These are phyloP conservation scores for Botryotinia globosa DNA, from an alignment of 2,329 filamentous ascomycete species.

Conservation along the genomic window DNA sequence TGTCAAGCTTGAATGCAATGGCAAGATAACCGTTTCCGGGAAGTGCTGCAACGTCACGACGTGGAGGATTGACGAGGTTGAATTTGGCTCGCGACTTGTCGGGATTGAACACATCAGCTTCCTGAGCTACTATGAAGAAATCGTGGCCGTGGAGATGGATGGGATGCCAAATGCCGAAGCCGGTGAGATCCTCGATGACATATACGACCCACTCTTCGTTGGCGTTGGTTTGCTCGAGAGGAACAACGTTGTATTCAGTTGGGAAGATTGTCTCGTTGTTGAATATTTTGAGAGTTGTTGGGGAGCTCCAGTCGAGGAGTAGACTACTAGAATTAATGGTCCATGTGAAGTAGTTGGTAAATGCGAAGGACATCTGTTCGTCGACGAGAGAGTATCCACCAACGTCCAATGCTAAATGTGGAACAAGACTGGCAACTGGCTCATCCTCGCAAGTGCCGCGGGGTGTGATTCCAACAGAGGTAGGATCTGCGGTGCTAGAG, in stretches of 20 bases:
- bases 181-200: constrained; percentile 34
- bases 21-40: constrained; percentile 37
- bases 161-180: constrained; percentile 33
- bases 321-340: constrained; percentile 47
- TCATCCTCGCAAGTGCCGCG: constrained; percentile 36
- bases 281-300: constrained; percentile 43
- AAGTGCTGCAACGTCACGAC: constrained; percentile 52
- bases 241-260: constrained; percentile 33
- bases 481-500: constrained; percentile 38
- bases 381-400: constrained; percentile 23
- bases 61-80: constrained; percentile 46
- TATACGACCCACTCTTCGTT: constrained; percentile 30
- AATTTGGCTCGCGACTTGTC: not conserved
- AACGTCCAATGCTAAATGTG: constrained; percentile 33
- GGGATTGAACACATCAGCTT: constrained; percentile 34
- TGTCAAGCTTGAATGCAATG: constrained; percentile 38
- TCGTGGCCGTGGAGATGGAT: constrained; percentile 53
- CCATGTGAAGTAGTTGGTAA: constrained; percentile 45
- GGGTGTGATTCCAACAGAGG: constrained; percentile 29
- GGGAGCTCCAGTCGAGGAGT: constrained; percentile 48
- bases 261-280: constrained; percentile 36
- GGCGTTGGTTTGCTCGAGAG: constrained; percentile 10
- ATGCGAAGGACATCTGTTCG: constrained; percentile 24
- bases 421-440: constrained; percentile 32
- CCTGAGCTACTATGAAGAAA: constrained; percentile 49